A percentile compares a stretch with the other conserved stretches of the same genome.
phyloP scores from a whole-genome alignment of 2,329 filamentous ascomycete genomes.

The Colletotrichum sublineola region DNA sequence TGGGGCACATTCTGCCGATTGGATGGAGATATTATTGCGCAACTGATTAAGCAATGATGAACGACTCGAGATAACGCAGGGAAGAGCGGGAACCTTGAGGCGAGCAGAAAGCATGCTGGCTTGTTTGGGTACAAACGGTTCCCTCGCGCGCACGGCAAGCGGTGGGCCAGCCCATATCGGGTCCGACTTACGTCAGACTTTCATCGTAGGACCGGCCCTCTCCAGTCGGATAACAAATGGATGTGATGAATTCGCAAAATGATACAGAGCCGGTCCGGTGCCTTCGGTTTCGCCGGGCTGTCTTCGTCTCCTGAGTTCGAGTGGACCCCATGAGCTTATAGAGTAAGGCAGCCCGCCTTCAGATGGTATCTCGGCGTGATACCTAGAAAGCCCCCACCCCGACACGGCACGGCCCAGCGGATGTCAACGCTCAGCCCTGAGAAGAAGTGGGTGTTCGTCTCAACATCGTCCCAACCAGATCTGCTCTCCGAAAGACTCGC shows the following conservation, averaged over 20 bases:
- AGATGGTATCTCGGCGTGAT: not conserved
- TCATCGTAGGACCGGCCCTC: not conserved
- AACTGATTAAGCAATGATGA: conserved; percentile 34
- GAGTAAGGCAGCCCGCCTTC: not conserved
- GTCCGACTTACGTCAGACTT: not conserved
- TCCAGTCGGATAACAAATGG: not conserved
- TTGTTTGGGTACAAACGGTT: not conserved
- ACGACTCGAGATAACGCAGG: not conserved
- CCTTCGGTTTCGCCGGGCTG: not conserved
- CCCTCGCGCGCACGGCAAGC: not conserved
- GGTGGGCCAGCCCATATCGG: not conserved
- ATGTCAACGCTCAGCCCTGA: not conserved
- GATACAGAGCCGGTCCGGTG: not conserved
- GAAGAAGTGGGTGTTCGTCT: conserved; percentile 3
- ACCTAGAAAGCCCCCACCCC: not conserved
- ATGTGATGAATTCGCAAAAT: not conserved
- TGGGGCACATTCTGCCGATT: conserved; percentile 28
- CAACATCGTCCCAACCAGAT: conserved; percentile 29
- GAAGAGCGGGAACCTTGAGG: not conserved
- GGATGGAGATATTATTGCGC: conserved; percentile 32
- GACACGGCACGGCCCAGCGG: not conserved
- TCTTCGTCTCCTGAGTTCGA: not conserved
- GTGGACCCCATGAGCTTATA: not conserved
- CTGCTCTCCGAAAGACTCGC: not conserved
- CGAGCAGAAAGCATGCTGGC: not conserved